Evolutionary conservation across 305 asterid species (phyloP).

Genomic region (Ajuga reptans): DNA sequence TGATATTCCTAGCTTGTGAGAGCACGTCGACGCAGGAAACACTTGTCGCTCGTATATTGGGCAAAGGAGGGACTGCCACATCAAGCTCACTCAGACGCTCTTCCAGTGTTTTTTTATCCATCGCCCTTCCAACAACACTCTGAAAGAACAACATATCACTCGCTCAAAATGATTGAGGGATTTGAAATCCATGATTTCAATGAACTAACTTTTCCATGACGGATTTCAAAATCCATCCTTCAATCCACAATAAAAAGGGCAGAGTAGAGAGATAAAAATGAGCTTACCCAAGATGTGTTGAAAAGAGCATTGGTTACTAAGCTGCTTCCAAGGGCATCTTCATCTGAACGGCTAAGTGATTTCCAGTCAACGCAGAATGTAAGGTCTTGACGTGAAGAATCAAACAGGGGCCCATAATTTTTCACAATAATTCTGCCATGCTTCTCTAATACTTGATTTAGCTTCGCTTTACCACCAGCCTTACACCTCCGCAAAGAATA

Average conservation of each 20-base stretch:
- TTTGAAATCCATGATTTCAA: too few species aligned
- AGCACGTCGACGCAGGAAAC: constrained; percentile 44
- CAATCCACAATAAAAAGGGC: background rate
- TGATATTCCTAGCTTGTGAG: constrained; percentile 45
- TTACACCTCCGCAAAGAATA: constrained; percentile 18
- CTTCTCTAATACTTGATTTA: constrained; percentile 31
- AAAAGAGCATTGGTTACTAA: constrained; percentile 41
- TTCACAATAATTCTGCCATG: constrained; percentile 50
- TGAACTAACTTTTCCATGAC: background rate
- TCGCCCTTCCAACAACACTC: constrained; percentile 44
- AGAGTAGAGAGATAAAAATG: background rate
- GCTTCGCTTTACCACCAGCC: constrained; percentile 20
- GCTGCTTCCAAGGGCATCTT: constrained; percentile 40
- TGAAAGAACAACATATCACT: constrained; percentile 21
- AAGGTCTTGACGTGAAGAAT: constrained; percentile 48
- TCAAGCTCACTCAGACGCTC: constrained; percentile 33
- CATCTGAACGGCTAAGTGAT: constrained; percentile 36
- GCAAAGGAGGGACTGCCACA: constrained; percentile 40
- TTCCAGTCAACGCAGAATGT: constrained; percentile 34
- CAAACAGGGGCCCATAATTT: constrained; percentile 45
- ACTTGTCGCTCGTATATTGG: constrained; percentile 50
- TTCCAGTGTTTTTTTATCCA: constrained; percentile 39
- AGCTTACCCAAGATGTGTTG: constrained; percentile 50
- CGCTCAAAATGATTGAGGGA: background rate
- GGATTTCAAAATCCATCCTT: background rate